These are phyloP conservation scores for Zygotorulaspora florentina DNA, from an alignment of 805 yeast genomes.

Conservation along the genomic window DNA sequence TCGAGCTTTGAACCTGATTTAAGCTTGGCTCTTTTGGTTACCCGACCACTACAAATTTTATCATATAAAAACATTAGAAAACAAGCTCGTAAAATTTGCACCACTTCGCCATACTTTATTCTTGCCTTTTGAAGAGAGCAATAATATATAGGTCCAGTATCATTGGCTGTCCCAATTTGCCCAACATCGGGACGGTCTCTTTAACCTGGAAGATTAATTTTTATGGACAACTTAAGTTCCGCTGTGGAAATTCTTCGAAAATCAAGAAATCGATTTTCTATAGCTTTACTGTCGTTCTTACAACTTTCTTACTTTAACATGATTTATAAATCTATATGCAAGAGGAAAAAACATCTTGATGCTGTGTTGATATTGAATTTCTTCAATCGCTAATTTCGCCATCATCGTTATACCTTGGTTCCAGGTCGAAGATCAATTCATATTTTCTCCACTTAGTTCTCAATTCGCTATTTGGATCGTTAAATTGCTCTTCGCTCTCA, in stretches of 20 bases:
- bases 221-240: slow-evolving; percentile 28
- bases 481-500: slow-evolving; percentile 31
- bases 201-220: slow-evolving; percentile 28
- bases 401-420: slow-evolving; percentile 33
- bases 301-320: slow-evolving; percentile 7
- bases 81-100: no score
- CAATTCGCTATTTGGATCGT: slow-evolving; percentile 28
- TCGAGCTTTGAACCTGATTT: no score
- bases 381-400: slow-evolving; percentile 31
- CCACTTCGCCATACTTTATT: no score
- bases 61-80: neutral
- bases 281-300: slow-evolving; percentile 30
- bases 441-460: slow-evolving; percentile 37
- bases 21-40: neutral
- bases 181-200: slow-evolving; percentile 28
- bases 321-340: neutral
- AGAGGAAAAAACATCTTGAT: neutral
- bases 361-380: neutral
- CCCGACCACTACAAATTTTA: neutral
- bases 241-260: slow-evolving; percentile 15
- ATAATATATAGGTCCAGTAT: slow-evolving; percentile 23
- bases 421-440: slow-evolving; percentile 35
- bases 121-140: neutral
- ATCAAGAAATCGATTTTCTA: slow-evolving; percentile 8
- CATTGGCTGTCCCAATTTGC: slow-evolving; percentile 26